Evolutionary conservation across 345 rosid genomes (phyloP), one percentile per base, ranked within the genome.

Genomic region (Lepidium africanum): DNA sequence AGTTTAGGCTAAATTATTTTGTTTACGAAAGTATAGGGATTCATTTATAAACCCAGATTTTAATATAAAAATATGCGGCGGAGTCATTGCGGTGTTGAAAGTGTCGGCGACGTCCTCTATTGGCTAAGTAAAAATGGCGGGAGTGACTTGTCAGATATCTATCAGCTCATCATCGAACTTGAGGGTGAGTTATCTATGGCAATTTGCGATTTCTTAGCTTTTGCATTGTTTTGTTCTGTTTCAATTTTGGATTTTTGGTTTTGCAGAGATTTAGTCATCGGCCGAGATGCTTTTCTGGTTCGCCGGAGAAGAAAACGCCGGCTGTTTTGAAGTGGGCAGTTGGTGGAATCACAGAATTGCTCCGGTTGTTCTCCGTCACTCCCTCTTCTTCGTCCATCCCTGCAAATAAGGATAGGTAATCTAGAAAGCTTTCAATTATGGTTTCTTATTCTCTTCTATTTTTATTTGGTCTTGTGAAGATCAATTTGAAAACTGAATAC

Each of bases 261-360:
- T 71, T 61, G 71, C 78, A 75, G 83, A 80, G 81, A 33, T 30
- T 51, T 67, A 65, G 9, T 51, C 25, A 43, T 25, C 74, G 74
- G 58, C 37, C 73, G 38, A 64, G 76, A 71, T 85, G 87, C 72
- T 81, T 82, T 74, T 78, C 91, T 27, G 80, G 76, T 39, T 55
- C 75, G 66, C 73, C 74, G 62, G 79, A 73, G 52, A 63, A 52
- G 27, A 67, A 54, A 67, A 75, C 88, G 2, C 87, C 96, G 23
- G 80, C 46, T 59, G 30, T 82, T 48, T 70, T 86, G 62, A 84
- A 81, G 40, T 64, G 85, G 61, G 88, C 85, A 1, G 96, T 92
- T n/a, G 76, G 82, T 32, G 96, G 98, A 71, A 77, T 80, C 68
- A 84, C 96, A 2, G 96, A 92, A 81, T 69, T 90, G 15, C 81